Evolutionary conservation across 169 alveolate genomes (phyloP).

Genomic region (Miamiensis avidus): DNA sequence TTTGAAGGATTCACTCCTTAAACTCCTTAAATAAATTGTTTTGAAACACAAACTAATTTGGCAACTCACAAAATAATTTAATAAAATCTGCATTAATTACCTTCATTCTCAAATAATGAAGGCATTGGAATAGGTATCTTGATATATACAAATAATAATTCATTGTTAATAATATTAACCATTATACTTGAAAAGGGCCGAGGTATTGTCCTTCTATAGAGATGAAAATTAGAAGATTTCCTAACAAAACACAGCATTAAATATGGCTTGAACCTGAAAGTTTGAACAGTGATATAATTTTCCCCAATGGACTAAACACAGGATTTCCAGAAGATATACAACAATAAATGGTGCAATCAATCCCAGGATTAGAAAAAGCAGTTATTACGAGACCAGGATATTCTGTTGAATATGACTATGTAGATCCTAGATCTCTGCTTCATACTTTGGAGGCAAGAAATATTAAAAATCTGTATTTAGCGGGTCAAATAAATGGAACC

Average conservation of each 20-base stretch:
- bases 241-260: slow-evolving; percentile 80
- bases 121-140: slow-evolving; percentile 82
- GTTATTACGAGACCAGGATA: slow-evolving; percentile 81
- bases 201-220: slow-evolving; percentile 93
- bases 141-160: too few species aligned
- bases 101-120: slow-evolving; percentile 74
- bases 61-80: slow-evolving; percentile 75
- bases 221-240: slow-evolving; percentile 75
- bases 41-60: slow-evolving; percentile 81
- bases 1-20: slow-evolving; percentile 32
- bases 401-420: slow-evolving; percentile 90
- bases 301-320: slow-evolving; percentile 92
- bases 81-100: slow-evolving; percentile 67
- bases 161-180: too few species aligned
- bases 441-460: slow-evolving; percentile 82
- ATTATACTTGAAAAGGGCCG: too few species aligned
- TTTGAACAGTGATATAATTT: slow-evolving; percentile 67
- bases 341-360: slow-evolving; percentile 41
- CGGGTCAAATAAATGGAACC: slow-evolving; percentile 94
- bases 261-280: slow-evolving; percentile 96
- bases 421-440: slow-evolving; percentile 76
- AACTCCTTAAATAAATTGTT: slow-evolving; percentile 66
- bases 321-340: slow-evolving; percentile 87
- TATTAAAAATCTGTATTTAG: slow-evolving; percentile 78
- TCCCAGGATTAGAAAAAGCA: slow-evolving; percentile 48